Conservation (phyloP, 305 asterid species). For the Euphrasia arctica region DNA sequence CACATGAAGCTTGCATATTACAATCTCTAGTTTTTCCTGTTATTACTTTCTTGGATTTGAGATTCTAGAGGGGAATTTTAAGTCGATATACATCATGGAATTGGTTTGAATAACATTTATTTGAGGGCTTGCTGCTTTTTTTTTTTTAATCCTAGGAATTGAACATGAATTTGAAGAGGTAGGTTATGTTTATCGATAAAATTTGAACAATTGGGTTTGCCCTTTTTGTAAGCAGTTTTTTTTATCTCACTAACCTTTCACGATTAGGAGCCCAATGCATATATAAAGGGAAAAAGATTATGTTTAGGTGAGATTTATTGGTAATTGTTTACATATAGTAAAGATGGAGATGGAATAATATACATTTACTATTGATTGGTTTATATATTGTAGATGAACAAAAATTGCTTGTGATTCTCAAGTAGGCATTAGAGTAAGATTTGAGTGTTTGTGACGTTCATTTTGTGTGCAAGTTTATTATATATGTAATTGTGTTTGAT, state of each 20-base stretch:
- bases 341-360: not conserved
- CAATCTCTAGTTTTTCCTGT: not conserved
- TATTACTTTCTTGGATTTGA: not conserved
- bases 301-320: not conserved
- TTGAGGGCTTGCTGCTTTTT: too few relatives aligned
- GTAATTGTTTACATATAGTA: not conserved
- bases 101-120: too few relatives aligned
- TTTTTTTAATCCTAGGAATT: too few relatives aligned
- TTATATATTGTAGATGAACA: slow-evolving; percentile 8
- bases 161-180: too few relatives aligned
- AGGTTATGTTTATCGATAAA: too few relatives aligned
- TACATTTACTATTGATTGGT: not conserved
- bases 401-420: not conserved
- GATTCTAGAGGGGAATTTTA: not conserved
- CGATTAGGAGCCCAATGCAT: not conserved
- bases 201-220: too few relatives aligned
- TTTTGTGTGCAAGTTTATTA: not conserved
- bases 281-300: not conserved
- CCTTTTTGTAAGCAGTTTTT: too few relatives aligned
- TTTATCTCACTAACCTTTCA: not conserved
- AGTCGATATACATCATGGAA: not conserved
- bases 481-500: not conserved
- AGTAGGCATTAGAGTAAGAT: not conserved
- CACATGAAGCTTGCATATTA: too few relatives aligned
- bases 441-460: slow-evolving; percentile 4